Percentiles rank a stretch among this genome's conserved stretches.
phyloP scores from a whole-genome alignment of 1,284 basidiomycete genomes.

The Rhodotorula glutinis region DNA sequence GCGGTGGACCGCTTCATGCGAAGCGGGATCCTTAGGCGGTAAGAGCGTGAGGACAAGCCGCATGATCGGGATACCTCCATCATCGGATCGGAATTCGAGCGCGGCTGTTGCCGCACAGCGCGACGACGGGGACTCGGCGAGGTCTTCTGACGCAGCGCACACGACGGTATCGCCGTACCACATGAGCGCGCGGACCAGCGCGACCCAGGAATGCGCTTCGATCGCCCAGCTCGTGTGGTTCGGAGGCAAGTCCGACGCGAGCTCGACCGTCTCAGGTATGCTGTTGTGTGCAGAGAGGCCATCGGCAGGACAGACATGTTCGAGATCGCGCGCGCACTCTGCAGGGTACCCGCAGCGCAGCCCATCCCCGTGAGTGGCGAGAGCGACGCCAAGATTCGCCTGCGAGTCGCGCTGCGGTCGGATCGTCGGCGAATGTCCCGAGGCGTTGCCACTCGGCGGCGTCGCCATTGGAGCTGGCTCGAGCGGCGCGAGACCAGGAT shows the following conservation, averaged over 20 bases:
- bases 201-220: slow-evolving; percentile 28
- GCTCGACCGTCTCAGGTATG: slow-evolving; percentile 19
- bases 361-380: slow-evolving; percentile 13
- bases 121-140: not conserved
- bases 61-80: slow-evolving; percentile 20
- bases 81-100: slow-evolving; percentile 30
- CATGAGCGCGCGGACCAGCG: slow-evolving; percentile 31
- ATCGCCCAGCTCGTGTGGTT: slow-evolving; percentile 20
- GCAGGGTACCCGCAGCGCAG: slow-evolving; percentile 28
- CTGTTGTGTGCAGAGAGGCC: not conserved
- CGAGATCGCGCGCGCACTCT: slow-evolving; percentile 22
- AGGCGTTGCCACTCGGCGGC: not conserved
- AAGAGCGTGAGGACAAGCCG: slow-evolving; percentile 25
- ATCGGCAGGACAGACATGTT: slow-evolving; percentile 21
- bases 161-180: slow-evolving; percentile 33
- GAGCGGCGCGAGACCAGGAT: no score
- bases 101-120: slow-evolving; percentile 28
- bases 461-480: no score
- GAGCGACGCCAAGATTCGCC: not conserved
- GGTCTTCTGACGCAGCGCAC: slow-evolving; percentile 12
- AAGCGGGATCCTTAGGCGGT: slow-evolving; percentile 1
- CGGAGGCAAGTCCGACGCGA: not conserved
- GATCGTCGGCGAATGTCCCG: slow-evolving; percentile 1
- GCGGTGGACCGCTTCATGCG: slow-evolving; percentile 1
- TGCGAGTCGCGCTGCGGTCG: not conserved